These are phyloP conservation scores for Hypoxylon sp. DNA, from an alignment of 2,329 filamentous ascomycete genomes.

Conservation along the genomic window DNA sequence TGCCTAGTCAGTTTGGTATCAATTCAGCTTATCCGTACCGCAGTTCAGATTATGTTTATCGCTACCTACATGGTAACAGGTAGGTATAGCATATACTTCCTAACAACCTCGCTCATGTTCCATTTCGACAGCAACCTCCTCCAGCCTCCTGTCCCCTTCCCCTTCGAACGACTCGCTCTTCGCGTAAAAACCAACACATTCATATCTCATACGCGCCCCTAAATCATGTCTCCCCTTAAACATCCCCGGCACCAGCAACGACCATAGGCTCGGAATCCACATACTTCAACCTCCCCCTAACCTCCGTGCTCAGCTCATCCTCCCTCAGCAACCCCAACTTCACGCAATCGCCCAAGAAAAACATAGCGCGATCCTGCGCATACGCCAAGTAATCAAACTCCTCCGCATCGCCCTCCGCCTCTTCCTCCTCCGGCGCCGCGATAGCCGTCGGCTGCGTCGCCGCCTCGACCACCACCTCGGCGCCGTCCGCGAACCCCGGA, in stretches of 20 bases:
- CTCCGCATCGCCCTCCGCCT: slow-evolving; percentile 61
- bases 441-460: slow-evolving; percentile 21
- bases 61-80: too few species aligned
- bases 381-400: slow-evolving; percentile 95
- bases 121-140: too few species aligned
- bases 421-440: slow-evolving; percentile 53
- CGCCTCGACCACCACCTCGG: slow-evolving; percentile 43
- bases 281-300: slow-evolving; percentile 74
- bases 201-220: too few species aligned
- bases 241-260: not conserved
- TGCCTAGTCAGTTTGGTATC: too few species aligned
- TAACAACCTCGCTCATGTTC: too few species aligned
- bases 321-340: slow-evolving; percentile 77
- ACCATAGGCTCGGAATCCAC: slow-evolving; percentile 62
- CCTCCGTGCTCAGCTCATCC: slow-evolving; percentile 79
- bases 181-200: too few species aligned
- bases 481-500: slow-evolving; percentile 71
- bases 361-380: slow-evolving; percentile 88
- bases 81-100: too few species aligned
- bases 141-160: too few species aligned
- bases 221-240: not conserved
- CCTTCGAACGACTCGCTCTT: too few species aligned
- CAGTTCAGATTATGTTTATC: too few species aligned
- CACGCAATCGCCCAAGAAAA: slow-evolving; percentile 94
- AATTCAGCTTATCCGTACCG: too few species aligned